A percentile compares a stretch with the other conserved stretches of the same genome.
Evolutionary conservation across 176 grass and related monocot genomes (phyloP).

Genomic region (Hsuehochloa calcarea): DNA sequence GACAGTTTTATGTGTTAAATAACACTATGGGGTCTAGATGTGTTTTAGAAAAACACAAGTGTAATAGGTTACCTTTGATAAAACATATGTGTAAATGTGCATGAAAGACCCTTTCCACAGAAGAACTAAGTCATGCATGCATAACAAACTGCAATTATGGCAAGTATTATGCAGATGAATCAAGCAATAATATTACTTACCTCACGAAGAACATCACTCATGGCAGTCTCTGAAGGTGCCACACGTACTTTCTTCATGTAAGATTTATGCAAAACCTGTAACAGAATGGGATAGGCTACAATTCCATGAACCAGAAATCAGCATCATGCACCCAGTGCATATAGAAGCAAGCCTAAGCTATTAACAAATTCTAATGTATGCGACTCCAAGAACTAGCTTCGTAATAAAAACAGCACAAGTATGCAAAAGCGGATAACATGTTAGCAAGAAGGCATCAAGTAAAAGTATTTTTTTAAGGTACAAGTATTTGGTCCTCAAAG

Average conservation of each 20-base stretch:
- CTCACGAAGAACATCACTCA: conserved; percentile 62
- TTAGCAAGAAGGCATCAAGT: background rate
- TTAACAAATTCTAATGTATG: background rate
- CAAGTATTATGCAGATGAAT: background rate
- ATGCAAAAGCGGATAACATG: background rate
- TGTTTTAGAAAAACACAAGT: background rate
- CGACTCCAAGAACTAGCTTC: background rate
- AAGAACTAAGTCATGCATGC: background rate
- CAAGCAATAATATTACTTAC: conserved; percentile 36
- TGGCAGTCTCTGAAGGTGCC: conserved; percentile 53
- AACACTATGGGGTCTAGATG: background rate
- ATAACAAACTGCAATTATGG: background rate
- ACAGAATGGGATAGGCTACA: background rate
- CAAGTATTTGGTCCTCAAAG: background rate
- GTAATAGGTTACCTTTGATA: background rate
- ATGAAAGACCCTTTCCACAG: background rate
- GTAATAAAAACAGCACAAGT: background rate
- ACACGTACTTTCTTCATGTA: conserved; percentile 52
- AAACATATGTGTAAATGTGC: background rate
- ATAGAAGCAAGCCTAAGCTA: background rate
- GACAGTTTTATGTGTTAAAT: background rate
- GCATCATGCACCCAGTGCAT: background rate
- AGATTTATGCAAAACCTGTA: conserved; percentile 57
- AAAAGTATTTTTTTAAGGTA: background rate
- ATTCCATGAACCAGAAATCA: conserved; percentile 1